These are phyloP conservation scores for Ophiostoma piceae DNA, from an alignment of 2,329 filamentous ascomycete species.

Conservation along the genomic window DNA sequence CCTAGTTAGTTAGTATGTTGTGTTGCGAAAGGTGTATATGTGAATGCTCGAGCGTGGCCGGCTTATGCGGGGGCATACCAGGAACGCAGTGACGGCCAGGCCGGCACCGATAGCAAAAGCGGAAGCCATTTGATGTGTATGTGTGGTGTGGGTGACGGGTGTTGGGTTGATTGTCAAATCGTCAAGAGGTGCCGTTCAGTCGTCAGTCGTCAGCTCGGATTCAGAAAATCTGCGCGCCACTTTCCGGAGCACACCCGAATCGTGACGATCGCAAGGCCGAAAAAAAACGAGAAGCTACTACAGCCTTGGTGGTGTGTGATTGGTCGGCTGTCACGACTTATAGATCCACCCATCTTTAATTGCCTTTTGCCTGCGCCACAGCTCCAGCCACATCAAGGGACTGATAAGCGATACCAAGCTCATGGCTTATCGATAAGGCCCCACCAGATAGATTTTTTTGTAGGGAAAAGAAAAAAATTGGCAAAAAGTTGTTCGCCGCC, in stretches of 20 bases:
- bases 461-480: slow-evolving; percentile 22
- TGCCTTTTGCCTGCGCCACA: slow-evolving; percentile 17
- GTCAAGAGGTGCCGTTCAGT: background rate
- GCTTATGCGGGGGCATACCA: slow-evolving; percentile 39
- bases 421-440: slow-evolving; percentile 27
- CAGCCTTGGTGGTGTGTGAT: background rate
- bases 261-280: slow-evolving; percentile 10
- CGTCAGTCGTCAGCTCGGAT: background rate
- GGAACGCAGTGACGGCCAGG: slow-evolving; percentile 60
- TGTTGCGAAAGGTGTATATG: background rate
- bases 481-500: slow-evolving; percentile 25
- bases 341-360: background rate
- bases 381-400: slow-evolving; percentile 14
- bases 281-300: slow-evolving; percentile 13
- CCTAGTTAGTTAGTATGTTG: slow-evolving; percentile 47
- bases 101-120: slow-evolving; percentile 55
- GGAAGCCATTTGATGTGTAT: slow-evolving; percentile 47
- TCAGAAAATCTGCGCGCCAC: slow-evolving; percentile 13
- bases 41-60: background rate
- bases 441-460: slow-evolving; percentile 26
- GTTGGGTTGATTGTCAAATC: background rate
- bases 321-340: background rate
- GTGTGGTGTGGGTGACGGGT: background rate
- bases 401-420: background rate
- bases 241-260: background rate